These are phyloP conservation scores for Cercospora brassicicola DNA, from an alignment of 2,329 filamentous ascomycete species.

Conservation along the genomic window DNA sequence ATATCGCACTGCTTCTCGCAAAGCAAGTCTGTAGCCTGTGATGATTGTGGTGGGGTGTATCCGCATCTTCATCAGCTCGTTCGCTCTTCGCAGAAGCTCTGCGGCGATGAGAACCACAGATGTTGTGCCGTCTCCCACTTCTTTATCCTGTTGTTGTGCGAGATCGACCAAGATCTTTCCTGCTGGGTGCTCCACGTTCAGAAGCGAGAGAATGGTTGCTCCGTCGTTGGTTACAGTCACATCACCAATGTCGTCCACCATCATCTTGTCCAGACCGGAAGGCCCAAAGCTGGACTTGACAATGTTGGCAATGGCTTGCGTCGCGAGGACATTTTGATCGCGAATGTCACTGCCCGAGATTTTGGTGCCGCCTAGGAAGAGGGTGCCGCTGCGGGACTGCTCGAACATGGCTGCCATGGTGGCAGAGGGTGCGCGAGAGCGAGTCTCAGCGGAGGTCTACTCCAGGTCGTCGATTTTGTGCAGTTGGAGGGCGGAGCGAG, in stretches of 20 bases:
- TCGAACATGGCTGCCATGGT: conserved; percentile 94
- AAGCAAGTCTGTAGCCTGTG: conserved; percentile 91
- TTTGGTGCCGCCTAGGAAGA: conserved; percentile 96
- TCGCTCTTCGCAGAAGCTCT: conserved; percentile 87
- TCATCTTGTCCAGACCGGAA: conserved; percentile 98
- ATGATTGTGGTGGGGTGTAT: conserved; percentile 99
- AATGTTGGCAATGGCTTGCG: conserved; percentile 96
- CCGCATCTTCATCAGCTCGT: conserved; percentile 99
- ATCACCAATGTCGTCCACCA: conserved; percentile 99
- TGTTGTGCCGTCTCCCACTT: conserved; percentile 96
- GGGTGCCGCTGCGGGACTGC: conserved; percentile 88
- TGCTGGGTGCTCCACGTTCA: conserved; percentile 96
- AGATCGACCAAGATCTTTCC: conserved; percentile 98
- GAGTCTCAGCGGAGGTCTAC: neutral
- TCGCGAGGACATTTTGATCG: conserved; percentile 95
- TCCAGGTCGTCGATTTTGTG: neutral
- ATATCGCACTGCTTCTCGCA: conserved; percentile 96
- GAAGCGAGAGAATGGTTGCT: conserved; percentile 88
- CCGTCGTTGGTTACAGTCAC: conserved; percentile 99
- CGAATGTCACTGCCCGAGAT: conserved; percentile 95
- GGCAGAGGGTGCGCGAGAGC: neutral
- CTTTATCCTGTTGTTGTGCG: conserved; percentile 97
- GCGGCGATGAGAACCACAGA: conserved; percentile 97
- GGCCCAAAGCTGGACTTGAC: conserved; percentile 98
- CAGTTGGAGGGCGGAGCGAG: neutral